A percentile compares a stretch with the other conserved stretches of the same genome.
Evolutionary conservation across 805 yeast species (phyloP).

Genomic region (Schwanniomyces yamadae): DNA sequence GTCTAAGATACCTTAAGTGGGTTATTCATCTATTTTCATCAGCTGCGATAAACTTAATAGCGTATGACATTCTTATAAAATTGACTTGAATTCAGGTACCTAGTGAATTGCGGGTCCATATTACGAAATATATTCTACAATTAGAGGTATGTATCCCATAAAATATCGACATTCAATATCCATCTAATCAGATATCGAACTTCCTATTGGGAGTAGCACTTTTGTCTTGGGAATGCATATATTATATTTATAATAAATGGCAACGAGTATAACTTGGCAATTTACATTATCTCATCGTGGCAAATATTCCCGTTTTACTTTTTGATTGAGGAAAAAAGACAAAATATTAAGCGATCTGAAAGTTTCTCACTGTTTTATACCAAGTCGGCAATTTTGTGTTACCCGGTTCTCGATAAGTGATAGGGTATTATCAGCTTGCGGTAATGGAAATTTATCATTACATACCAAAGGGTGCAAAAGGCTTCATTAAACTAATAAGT

Average conservation of each 20-base stretch:
- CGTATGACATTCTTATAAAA: too few species aligned
- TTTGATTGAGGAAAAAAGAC: constrained; percentile 49
- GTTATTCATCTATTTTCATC: too few species aligned
- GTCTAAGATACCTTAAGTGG: too few species aligned
- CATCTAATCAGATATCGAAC: constrained; percentile 57
- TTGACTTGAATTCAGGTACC: too few species aligned
- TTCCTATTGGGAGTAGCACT: constrained; percentile 53
- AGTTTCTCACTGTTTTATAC: background rate
- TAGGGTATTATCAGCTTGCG: background rate
- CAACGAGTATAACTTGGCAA: constrained; percentile 64
- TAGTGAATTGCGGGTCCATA: too few species aligned
- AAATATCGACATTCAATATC: constrained; percentile 61
- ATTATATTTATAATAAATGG: constrained; percentile 43
- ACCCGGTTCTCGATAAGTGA: constrained; percentile 5
- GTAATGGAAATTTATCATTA: too few species aligned
- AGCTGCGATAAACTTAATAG: too few species aligned
- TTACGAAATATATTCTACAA: background rate
- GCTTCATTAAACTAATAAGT: too few species aligned
- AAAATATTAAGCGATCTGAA: background rate
- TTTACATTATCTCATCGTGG: constrained; percentile 66
- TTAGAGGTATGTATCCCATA: constrained; percentile 39
- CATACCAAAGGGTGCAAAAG: too few species aligned
- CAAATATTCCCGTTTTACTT: constrained; percentile 59
- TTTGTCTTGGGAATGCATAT: constrained; percentile 52
- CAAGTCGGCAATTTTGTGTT: background rate